Evolutionary conservation across 495 filamentous ascomycete genomes (phyloP).

Genomic region (Bryoglossum gracile): DNA sequence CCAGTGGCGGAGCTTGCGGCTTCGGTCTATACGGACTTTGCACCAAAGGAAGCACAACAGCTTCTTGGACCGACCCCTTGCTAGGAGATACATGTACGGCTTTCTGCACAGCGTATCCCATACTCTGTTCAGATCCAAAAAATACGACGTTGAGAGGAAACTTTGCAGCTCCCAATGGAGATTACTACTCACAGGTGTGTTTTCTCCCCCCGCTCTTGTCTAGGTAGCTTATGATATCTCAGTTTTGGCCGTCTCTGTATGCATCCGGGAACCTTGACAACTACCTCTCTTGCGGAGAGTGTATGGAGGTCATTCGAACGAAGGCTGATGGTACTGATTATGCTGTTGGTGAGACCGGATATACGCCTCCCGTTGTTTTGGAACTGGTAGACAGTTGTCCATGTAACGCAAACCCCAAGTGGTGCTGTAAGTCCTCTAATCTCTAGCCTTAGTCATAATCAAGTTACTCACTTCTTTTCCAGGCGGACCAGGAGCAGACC

Average conservation of each 20-base stretch:
- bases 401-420: slow-evolving; percentile 12
- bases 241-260: slow-evolving; percentile 17
- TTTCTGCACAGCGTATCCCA: slow-evolving; percentile 14
- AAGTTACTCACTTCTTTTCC: background rate
- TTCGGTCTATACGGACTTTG: slow-evolving; percentile 15
- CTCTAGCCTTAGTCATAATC: background rate
- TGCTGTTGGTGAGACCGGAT: slow-evolving; percentile 4
- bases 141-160: slow-evolving; percentile 10
- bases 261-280: slow-evolving; percentile 15
- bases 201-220: no score
- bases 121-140: slow-evolving; percentile 11
- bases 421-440: slow-evolving; percentile 10
- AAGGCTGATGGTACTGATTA: slow-evolving; percentile 11
- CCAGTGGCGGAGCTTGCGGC: slow-evolving; percentile 14
- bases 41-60: slow-evolving; percentile 2
- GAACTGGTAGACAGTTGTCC: slow-evolving; percentile 14
- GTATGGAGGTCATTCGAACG: slow-evolving; percentile 11
- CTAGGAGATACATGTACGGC: slow-evolving; percentile 10
- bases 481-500: slow-evolving; percentile 13
- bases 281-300: slow-evolving; percentile 17
- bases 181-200: slow-evolving; percentile 14
- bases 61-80: slow-evolving; percentile 12
- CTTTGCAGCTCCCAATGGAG: slow-evolving; percentile 15
- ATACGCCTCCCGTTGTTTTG: slow-evolving; percentile 14
- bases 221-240: background rate